phyloP scores from a whole-genome alignment of 225 moss, liverwort and hornwort genomes.

The Physcomitrium patens region DNA sequence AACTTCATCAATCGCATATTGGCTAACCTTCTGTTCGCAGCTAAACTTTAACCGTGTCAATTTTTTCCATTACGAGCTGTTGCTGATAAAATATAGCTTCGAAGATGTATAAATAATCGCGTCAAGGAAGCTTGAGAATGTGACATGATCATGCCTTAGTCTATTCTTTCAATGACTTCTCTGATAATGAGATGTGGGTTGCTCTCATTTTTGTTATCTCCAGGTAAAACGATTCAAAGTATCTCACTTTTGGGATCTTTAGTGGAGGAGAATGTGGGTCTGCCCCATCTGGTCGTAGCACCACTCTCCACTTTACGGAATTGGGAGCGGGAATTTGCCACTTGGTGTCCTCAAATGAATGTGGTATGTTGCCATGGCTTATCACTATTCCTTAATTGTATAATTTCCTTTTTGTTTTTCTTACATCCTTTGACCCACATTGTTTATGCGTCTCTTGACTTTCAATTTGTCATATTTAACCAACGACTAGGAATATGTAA shows the following conservation, averaged over 20 bases:
- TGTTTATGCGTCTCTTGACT: neutral
- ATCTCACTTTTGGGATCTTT: slow-evolving; percentile 78
- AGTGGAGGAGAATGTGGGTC: slow-evolving; percentile 79
- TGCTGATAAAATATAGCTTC: neutral
- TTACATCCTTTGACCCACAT: neutral
- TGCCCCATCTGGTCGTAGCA: slow-evolving; percentile 94
- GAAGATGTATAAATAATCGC: neutral
- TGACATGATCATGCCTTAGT: slow-evolving; percentile 1
- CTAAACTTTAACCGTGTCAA: neutral
- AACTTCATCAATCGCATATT: neutral
- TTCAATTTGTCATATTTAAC: neutral
- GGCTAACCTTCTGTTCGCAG: neutral
- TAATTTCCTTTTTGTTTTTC: neutral
- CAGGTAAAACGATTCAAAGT: slow-evolving; percentile 94
- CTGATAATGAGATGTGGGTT: neutral
- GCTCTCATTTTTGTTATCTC: slow-evolving; percentile 15
- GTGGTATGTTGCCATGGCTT: slow-evolving; percentile 61
- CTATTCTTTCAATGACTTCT: slow-evolving; percentile 4
- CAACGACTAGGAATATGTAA: neutral
- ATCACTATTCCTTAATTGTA: neutral
- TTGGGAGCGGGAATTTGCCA: slow-evolving; percentile 97
- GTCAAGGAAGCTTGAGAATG: slow-evolving; percentile 3
- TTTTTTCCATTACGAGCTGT: no score
- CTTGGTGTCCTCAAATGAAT: slow-evolving; percentile 96
- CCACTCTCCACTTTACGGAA: slow-evolving; percentile 89